Evolutionary conservation across 495 filamentous ascomycete species (phyloP).

Genomic region (Pseudotulostoma volvatum): DNA sequence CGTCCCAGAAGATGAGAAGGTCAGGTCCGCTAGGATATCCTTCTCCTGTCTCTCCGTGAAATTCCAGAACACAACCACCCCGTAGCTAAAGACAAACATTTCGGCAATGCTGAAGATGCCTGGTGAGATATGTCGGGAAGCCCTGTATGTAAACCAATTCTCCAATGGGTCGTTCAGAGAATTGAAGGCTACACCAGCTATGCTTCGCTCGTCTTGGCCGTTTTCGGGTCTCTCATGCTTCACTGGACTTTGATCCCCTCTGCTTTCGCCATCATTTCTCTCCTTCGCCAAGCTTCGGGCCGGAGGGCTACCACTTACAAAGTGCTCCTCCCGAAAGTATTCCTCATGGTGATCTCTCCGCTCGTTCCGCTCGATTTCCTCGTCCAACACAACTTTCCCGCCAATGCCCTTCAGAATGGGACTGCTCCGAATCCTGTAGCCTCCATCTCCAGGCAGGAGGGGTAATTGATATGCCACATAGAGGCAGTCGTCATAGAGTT

Average conservation of each 20-base stretch:
- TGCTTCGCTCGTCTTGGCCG: neutral
- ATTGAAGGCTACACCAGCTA: constrained; percentile 9
- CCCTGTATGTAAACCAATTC: constrained; percentile 9
- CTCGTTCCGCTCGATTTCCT: constrained; percentile 93
- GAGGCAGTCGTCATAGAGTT: constrained; percentile 97
- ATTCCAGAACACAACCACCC: constrained; percentile 98
- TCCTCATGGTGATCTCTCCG: constrained; percentile 78
- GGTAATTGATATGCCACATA: constrained; percentile 93
- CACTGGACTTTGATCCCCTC: neutral
- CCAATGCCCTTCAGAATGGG: constrained; percentile 84
- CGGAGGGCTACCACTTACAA: constrained; percentile 3
- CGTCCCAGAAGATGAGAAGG: constrained; percentile 54
- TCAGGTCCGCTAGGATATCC: constrained; percentile 87
- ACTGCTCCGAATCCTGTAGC: constrained; percentile 74
- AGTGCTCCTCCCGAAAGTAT: constrained; percentile 47
- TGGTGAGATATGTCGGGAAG: constrained; percentile 34
- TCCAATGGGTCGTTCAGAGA: neutral
- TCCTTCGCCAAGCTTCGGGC: neutral
- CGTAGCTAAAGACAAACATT: constrained; percentile 97
- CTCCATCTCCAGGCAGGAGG: constrained; percentile 65
- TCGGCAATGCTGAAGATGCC: constrained; percentile 67
- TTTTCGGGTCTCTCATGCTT: neutral
- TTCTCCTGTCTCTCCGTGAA: constrained; percentile 92
- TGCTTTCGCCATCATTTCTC: neutral
- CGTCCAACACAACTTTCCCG: constrained; percentile 80